Base-by-base conservation (phyloP, 2,329 filamentous ascomycete species). In the Scopulariopsis brevicaulis region DNA sequence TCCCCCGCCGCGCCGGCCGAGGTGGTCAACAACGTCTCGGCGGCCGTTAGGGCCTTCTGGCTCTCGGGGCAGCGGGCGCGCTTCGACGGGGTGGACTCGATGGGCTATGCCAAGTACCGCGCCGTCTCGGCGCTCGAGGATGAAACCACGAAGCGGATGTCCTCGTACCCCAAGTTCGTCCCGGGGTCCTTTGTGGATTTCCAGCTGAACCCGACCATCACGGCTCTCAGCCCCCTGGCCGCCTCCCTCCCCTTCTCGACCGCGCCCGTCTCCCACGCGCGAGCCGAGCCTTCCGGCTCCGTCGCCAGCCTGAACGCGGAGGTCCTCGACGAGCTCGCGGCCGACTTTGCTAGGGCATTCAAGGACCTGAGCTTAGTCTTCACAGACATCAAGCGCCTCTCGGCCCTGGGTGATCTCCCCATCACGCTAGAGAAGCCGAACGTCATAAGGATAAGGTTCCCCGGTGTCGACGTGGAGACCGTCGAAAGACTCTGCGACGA, bases 1-100 rank as follows among this genome's bases (percentile, higher is more conserved):
- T 83, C 85, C 1, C 90, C 93, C 1, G 87, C 89, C 11, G 83
- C 86, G 8, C 91, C 90, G 46, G 90, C 92, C 1, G 90, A 97
- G 70, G 90, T 97, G 53, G 83, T 97, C 56, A 88, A 94, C 70
- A 96, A 96, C 71, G 93, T 96, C n/a, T 96, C 90, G 14, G 86
- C 91, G 64, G 94, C 91, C 5, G 86, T 97, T 66, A 85, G 94
- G 57, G 92, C 91, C 14, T 96, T 99, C 73, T 87, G 90, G 73
- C 79, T 96, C n/a, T 91, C 89, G 0, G 94, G 94, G 0, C 85
- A 96, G 66, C 94, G 92, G 70, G 86, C 88, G 11, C 87, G 89
- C 59, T 96, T 92, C 65, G 89, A 96, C 68, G 93, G 93, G 14
- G 70, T 87, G 51, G 84, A 86, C 58, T 72, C 82, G 18, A 83